Evolutionary conservation across 2,329 filamentous ascomycete genomes (phyloP).

Genomic region (Nemania sp.): DNA sequence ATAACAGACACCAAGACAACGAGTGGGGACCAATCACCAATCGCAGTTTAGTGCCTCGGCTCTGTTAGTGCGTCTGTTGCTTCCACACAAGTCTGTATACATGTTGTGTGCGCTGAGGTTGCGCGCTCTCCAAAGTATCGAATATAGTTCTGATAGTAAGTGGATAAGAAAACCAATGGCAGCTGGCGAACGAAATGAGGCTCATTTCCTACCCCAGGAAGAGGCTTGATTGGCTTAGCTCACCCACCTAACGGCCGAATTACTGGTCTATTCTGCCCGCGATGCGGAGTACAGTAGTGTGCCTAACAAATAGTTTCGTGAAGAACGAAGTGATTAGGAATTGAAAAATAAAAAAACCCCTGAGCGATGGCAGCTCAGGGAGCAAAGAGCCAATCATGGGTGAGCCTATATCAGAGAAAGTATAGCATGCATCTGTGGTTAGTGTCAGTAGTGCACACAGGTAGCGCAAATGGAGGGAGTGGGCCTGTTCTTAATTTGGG

Average conservation of each 20-base stretch:
- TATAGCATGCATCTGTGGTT: not conserved
- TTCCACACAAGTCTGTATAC: too few relatives aligned
- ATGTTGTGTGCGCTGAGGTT: too few relatives aligned
- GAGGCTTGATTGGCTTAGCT: constrained; percentile 23
- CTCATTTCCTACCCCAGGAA: constrained; percentile 26
- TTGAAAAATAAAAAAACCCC: constrained; percentile 1
- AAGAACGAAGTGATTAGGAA: not conserved
- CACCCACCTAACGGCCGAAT: constrained; percentile 7
- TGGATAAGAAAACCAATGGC: not conserved
- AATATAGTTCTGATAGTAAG: not conserved
- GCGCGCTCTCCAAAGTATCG: not conserved
- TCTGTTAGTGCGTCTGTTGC: too few relatives aligned
- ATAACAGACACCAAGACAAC: not conserved
- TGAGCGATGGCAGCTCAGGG: constrained; percentile 5
- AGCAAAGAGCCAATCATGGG: constrained; percentile 6
- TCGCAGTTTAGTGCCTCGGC: too few relatives aligned
- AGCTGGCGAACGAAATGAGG: constrained; percentile 22
- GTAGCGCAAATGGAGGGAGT: not conserved
- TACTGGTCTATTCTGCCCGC: constrained; percentile 9
- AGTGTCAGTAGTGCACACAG: not conserved
- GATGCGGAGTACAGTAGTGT: too few relatives aligned
- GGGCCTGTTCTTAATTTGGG: constrained; percentile 10
- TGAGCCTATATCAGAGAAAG: not conserved
- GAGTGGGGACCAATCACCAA: too few relatives aligned
- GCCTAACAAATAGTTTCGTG: not conserved